phyloP scores from a whole-genome alignment of 129 eudicot genomes.

The sunflower (Helianthus annuus) region HanXRQr2.0-SUNRISE NC_035442.2:11919961-11920460 shows the following conservation, averaged over 20 bases:
- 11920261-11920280: slow-evolving; percentile 59
- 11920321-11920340: slow-evolving; percentile 54
- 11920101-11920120: slow-evolving; percentile 30
- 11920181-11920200: slow-evolving; percentile 11
- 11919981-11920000: no score
- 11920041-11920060: not conserved
- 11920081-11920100: slow-evolving; percentile 23
- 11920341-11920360: slow-evolving; percentile 66
- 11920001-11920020: no score
- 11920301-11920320: slow-evolving; percentile 69
- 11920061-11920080: not conserved
- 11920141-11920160: slow-evolving; percentile 12
- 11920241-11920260: slow-evolving; percentile 20
- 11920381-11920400: slow-evolving; percentile 83
- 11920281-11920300: slow-evolving; percentile 80
- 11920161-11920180: no score
- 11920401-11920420: slow-evolving; percentile 69
- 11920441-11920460: slow-evolving; percentile 74
- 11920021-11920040: no score
- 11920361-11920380: slow-evolving; percentile 71
- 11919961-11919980: no score
- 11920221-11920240: slow-evolving; percentile 15
- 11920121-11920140: slow-evolving; percentile 6
- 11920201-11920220: slow-evolving; percentile 29
- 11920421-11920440: slow-evolving; percentile 86